phyloP scores from a whole-genome alignment of 495 filamentous ascomycete genomes.

The Penicillium waksmanii region DNA sequence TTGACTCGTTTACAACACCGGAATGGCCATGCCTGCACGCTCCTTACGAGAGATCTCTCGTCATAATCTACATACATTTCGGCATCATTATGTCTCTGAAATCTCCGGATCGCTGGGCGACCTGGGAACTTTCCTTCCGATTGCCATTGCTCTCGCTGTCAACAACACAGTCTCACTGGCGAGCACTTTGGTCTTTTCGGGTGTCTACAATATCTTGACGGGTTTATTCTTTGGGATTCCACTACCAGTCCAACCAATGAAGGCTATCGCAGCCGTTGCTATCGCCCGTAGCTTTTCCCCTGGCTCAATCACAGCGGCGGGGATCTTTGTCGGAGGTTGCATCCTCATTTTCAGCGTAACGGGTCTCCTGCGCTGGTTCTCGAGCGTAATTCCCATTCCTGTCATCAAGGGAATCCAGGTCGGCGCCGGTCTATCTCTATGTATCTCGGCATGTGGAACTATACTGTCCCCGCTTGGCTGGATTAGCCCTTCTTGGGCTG shows the following conservation, averaged over 20 bases:
- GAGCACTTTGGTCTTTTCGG: slow-evolving; percentile 84
- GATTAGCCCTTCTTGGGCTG: slow-evolving; percentile 60
- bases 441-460: slow-evolving; percentile 70
- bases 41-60: slow-evolving; percentile 38
- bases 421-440: slow-evolving; percentile 80
- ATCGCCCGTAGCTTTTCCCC: slow-evolving; percentile 67
- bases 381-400: slow-evolving; percentile 74
- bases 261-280: slow-evolving; percentile 88
- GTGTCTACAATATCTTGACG: slow-evolving; percentile 81
- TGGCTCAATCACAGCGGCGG: slow-evolving; percentile 75
- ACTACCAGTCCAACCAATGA: slow-evolving; percentile 86
- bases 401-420: slow-evolving; percentile 94
- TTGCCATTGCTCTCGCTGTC: slow-evolving; percentile 80
- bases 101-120: slow-evolving; percentile 91
- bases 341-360: slow-evolving; percentile 78
- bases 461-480: slow-evolving; percentile 64
- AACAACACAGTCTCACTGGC: slow-evolving; percentile 77
- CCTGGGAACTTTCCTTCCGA: slow-evolving; percentile 85
- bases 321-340: slow-evolving; percentile 70
- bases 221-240: slow-evolving; percentile 84
- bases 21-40: slow-evolving; percentile 29
- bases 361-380: slow-evolving; percentile 70
- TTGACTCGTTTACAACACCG: neutral
- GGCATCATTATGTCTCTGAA: slow-evolving; percentile 68
- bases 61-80: slow-evolving; percentile 48